A percentile compares a stretch with the other conserved stretches of the same genome.
Evolutionary conservation across 352 stramenopile species (phyloP).

Genomic region (Plasmopara halstedii): DNA sequence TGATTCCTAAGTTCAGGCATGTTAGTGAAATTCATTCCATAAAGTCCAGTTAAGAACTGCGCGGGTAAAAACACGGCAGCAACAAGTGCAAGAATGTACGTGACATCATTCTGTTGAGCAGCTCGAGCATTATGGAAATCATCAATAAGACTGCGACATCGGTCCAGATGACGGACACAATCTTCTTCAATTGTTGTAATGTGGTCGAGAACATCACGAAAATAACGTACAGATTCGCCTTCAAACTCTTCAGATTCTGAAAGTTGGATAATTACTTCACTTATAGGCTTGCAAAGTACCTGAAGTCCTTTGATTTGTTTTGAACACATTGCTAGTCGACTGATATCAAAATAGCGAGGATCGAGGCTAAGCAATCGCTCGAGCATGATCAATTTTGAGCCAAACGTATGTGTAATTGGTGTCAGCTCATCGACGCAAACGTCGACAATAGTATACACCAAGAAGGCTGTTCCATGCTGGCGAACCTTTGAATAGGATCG

Average conservation of each 20-base stretch:
- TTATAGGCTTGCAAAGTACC: slow-evolving; percentile 63
- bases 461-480: slow-evolving; percentile 60
- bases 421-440: slow-evolving; percentile 73
- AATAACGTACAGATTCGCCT: slow-evolving; percentile 63
- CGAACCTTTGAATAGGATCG: slow-evolving; percentile 78
- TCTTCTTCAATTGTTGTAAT: slow-evolving; percentile 74
- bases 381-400: slow-evolving; percentile 64
- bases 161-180: slow-evolving; percentile 69
- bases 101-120: slow-evolving; percentile 64
- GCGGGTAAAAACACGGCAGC: slow-evolving; percentile 73
- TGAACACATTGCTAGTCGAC: slow-evolving; percentile 34
- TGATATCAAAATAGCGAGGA: slow-evolving; percentile 49
- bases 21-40: slow-evolving; percentile 86
- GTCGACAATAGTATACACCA: slow-evolving; percentile 77
- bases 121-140: slow-evolving; percentile 62
- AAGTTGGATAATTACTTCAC: slow-evolving; percentile 60
- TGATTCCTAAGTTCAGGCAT: slow-evolving; percentile 78
- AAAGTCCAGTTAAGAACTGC: slow-evolving; percentile 79
- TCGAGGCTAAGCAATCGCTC: slow-evolving; percentile 51
- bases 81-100: slow-evolving; percentile 70
- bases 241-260: slow-evolving; percentile 65
- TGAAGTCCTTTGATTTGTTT: slow-evolving; percentile 77
- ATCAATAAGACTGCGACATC: slow-evolving; percentile 54
- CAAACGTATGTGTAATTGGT: slow-evolving; percentile 66
- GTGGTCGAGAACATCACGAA: slow-evolving; percentile 81